Base-by-base conservation (phyloP, 1,284 basidiomycete genomes). In the Tilletiopsis washingtonensis region DNA sequence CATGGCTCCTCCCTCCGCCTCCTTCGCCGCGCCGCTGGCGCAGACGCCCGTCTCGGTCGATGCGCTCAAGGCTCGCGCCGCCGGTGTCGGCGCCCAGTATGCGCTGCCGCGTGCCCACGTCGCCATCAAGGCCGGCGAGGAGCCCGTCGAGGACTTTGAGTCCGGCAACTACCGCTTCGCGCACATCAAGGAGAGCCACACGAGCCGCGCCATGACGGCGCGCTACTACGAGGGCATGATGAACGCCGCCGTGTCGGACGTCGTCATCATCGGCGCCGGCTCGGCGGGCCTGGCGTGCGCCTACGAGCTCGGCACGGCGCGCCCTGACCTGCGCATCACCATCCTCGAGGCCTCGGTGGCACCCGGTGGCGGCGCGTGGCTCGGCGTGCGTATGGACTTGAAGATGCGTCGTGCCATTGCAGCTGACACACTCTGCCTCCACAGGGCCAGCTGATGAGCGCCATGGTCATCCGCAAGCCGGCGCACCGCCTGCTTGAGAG, bases 401-500 rank as follows among this genome's bases (percentile, higher is more conserved):
- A n/a, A n/a, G 29, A 34, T 9, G 9, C 9, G n/a, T 9, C 15
- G 19, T 7, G 17, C 9, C 40, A 21, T 41, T 9, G 15, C 9
- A 26, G 24, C 40, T 26, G 40, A 20, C n/a, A 15, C 17, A 41
- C 40, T 21, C 40, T 19, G 9, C 24, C n/a, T 41, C 21, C 86
- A 41, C 84, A 85, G 32, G 86, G 86, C 1, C 86, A 89, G 74
- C 76, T 88, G 45, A 87, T 88, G 85, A 82, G 81, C 1, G 82
- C 85, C 0, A 88, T 88, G 86, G 85, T 88, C 42, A 82, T 88
- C 49, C 82, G 85, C 55, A 88, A 88, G 76, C 87, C 69, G 0
- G 86, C 85, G 0, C 81, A 89, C 69, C 76, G 77, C 46, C 84
- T 89, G n/a, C n/a, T n/a, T n/a, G n/a, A n/a, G n/a, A n/a, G n/a